Evolutionary conservation across 495 filamentous ascomycete genomes (phyloP), one percentile per base, ranked within the genome.

Genomic region (Penicillium egyptiacum): DNA sequence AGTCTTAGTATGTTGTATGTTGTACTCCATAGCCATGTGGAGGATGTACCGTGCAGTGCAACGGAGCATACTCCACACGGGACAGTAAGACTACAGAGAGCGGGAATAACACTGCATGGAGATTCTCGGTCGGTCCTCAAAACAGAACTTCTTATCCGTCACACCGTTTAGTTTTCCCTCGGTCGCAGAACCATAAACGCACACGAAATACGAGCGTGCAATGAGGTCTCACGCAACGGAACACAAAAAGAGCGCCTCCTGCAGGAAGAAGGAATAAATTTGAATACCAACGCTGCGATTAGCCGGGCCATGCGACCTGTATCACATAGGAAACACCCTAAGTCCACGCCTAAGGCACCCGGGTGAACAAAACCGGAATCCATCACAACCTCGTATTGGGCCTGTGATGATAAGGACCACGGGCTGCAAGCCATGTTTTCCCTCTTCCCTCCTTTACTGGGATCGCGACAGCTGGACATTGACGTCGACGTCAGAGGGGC

Each of bases 401-500:
- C 58, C 49, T 59, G 43, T 60, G 25, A 33, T 26, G 9, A 60
- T 45, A 30, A 52, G 17, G 17, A 30, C 39, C 40, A 41, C 37
- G 41, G 52, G 26, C 55, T 50, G 49, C 52, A 59, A 61, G 53
- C 57, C 59, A 62, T 58, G 54, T 26, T 17, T 25, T 51, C n/a
- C n/a, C n/a, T n/a, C n/a, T 28, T 33, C 41, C n/a, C n/a, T 48
- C 50, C 53, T 54, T 44, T 48, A 22, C 47, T 37, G 30, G 35
- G 37, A 50, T 30, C 40, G 56, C 26, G 46, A 45, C 64, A 58
- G 54, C 62, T 62, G 53, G 47, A 67, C 59, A 64, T 45, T 65
- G 63, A 67, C 66, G 68, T 71, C 67, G 63, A 67, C 66, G 68
- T 71, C 68, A 71, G 66, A 71, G 66, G 45, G 54, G 58, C 62